These are phyloP conservation scores for Salisapilia sapeloensis DNA, from an alignment of 352 stramenopile genomes.

Conservation along the genomic window DNA sequence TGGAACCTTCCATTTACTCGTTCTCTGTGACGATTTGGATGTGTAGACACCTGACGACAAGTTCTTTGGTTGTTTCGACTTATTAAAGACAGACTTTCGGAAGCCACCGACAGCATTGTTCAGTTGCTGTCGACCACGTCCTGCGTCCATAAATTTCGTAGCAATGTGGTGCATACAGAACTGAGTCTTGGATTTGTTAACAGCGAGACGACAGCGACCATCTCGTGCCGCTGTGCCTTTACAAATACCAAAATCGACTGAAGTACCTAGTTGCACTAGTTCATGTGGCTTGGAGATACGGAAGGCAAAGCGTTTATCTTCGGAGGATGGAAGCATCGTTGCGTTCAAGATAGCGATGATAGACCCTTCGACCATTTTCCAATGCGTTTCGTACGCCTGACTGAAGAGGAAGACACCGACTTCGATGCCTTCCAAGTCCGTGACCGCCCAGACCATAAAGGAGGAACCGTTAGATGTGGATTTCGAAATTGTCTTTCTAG, in stretches of 20 bases:
- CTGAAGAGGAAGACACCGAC: constrained; percentile 62
- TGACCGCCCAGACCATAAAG: constrained; percentile 72
- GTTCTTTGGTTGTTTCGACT: constrained; percentile 39
- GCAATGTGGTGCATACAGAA: constrained; percentile 70
- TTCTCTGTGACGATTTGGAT: constrained; percentile 9
- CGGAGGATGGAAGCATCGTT: constrained; percentile 30
- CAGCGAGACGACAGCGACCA: constrained; percentile 38
- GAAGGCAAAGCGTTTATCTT: constrained; percentile 69
- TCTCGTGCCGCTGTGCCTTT: constrained; percentile 45
- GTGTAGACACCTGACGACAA: constrained; percentile 65
- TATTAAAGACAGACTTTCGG: constrained; percentile 42
- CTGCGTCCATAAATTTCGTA: constrained; percentile 47
- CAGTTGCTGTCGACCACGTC: constrained; percentile 51
- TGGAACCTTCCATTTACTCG: too few relatives aligned
- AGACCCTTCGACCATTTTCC: constrained; percentile 34
- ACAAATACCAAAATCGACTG: constrained; percentile 64
- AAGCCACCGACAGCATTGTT: constrained; percentile 52
- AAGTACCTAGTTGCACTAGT: constrained; percentile 37
- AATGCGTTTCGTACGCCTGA: constrained; percentile 50
- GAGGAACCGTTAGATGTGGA: constrained; percentile 36
- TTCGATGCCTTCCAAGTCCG: constrained; percentile 46
- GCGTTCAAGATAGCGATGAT: constrained; percentile 62
- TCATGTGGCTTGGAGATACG: constrained; percentile 37
- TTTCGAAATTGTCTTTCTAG: constrained; percentile 56
- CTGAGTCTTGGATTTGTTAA: constrained; percentile 62